Percentiles rank a stretch among this genome's conserved stretches.
Evolutionary conservation across 352 stramenopile species (phyloP).

Genomic region (Globisporangium heterothallicum): DNA sequence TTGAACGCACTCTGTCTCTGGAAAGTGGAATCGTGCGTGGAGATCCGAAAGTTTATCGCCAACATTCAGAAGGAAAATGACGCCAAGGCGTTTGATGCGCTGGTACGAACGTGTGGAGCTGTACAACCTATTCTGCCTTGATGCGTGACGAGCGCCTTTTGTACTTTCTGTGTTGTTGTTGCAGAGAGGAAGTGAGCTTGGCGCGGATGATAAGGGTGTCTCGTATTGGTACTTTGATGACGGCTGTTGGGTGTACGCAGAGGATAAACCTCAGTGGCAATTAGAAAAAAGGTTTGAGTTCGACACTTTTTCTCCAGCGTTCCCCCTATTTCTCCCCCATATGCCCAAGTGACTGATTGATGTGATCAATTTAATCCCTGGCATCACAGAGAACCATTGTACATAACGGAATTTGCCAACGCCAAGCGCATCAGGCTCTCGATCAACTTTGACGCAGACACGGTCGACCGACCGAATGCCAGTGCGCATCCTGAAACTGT

Average conservation of each 20-base stretch:
- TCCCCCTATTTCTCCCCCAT: background rate
- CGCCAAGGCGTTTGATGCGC: conserved; percentile 39
- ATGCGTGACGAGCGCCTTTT: background rate
- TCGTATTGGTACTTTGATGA: conserved; percentile 87
- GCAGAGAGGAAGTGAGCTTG: conserved; percentile 60
- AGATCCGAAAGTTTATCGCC: conserved; percentile 74
- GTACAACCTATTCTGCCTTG: too few relatives aligned
- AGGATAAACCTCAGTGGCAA: conserved; percentile 68
- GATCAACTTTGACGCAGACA: conserved; percentile 53
- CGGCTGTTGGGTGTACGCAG: conserved; percentile 80
- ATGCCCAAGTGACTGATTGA: background rate
- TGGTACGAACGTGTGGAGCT: too few relatives aligned
- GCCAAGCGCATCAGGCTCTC: conserved; percentile 73
- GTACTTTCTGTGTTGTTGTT: conserved; percentile 6
- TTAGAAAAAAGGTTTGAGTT: conserved; percentile 20
- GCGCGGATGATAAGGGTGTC: conserved; percentile 64
- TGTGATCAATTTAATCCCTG: conserved; percentile 2
- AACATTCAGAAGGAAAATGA: conserved; percentile 62
- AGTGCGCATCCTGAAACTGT: conserved; percentile 16
- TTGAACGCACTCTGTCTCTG: conserved; percentile 78
- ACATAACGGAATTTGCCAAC: conserved; percentile 67
- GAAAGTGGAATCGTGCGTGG: conserved; percentile 70
- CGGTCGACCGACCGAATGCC: background rate
- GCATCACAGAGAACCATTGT: conserved; percentile 29
- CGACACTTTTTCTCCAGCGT: background rate